Evolutionary conservation across 2,329 filamentous ascomycete genomes (phyloP).

Genomic region (Amauroascus verrucosus): DNA sequence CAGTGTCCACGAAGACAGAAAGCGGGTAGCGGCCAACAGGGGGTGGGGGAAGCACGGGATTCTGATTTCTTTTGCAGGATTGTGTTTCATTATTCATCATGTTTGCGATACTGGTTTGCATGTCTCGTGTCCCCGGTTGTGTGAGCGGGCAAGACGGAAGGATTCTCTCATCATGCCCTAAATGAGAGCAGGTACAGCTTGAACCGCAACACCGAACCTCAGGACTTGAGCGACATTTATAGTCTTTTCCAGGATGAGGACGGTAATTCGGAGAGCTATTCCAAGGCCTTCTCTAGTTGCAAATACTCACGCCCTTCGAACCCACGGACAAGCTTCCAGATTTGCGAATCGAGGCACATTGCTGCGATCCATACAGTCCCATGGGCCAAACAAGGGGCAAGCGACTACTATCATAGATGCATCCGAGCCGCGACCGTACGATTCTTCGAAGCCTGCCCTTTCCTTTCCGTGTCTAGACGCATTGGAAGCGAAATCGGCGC

Average conservation of each 20-base stretch:
- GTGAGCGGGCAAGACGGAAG: not conserved
- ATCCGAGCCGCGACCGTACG: constrained; percentile 1
- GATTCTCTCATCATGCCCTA: not conserved
- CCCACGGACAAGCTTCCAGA: not conserved
- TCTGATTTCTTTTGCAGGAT: not conserved
- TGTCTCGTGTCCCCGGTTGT: not conserved
- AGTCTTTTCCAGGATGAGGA: constrained; percentile 4
- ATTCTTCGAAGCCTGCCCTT: constrained; percentile 67
- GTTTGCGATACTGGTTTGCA: not conserved
- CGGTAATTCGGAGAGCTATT: constrained; percentile 11
- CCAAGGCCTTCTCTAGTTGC: constrained; percentile 15
- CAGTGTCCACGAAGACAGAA: not conserved
- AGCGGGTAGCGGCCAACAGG: not conserved
- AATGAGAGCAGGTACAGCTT: not conserved
- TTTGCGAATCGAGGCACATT: not conserved
- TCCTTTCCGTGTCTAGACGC: constrained; percentile 85
- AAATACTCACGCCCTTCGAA: not conserved
- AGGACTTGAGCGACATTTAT: not conserved
- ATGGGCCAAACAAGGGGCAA: constrained; percentile 8
- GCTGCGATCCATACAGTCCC: constrained; percentile 7
- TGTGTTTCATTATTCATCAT: not conserved
- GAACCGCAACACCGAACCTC: no score
- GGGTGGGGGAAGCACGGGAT: not conserved
- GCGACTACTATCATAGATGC: constrained; percentile 1
- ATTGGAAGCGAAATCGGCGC: constrained; percentile 65